These are phyloP conservation scores for Candida sithepensis DNA, from an alignment of 805 yeast species.

Conservation along the genomic window DNA sequence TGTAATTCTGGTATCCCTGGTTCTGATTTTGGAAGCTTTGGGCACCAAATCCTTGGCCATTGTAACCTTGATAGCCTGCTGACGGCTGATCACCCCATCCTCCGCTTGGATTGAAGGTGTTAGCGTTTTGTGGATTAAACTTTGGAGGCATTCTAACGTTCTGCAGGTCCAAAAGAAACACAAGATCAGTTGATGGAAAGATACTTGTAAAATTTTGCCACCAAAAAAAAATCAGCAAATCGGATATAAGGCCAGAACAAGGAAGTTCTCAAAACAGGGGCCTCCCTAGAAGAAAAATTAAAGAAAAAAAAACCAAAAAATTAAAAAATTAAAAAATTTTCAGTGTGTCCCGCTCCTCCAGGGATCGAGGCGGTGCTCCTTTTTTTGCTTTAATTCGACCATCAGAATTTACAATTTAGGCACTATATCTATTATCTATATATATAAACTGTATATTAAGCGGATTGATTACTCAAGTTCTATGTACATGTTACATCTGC, in stretches of 20 bases:
- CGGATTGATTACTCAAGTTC: background rate
- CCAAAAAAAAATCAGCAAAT: background rate
- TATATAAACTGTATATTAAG: too few species aligned
- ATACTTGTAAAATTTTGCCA: too few species aligned
- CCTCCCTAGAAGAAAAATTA: background rate
- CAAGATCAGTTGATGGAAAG: too few species aligned
- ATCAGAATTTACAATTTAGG: too few species aligned
- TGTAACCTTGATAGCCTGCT: background rate
- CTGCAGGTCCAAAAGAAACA: too few species aligned
- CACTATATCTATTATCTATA: too few species aligned
- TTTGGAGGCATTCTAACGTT: constrained; percentile 35
- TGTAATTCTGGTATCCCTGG: constrained; percentile 10
- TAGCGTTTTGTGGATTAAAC: constrained; percentile 33
- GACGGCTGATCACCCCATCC: constrained; percentile 10
- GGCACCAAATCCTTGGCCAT: background rate
- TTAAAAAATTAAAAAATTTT: constrained; percentile 1
- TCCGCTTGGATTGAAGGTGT: constrained; percentile 29
- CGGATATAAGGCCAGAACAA: background rate
- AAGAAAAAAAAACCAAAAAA: constrained; percentile 1
- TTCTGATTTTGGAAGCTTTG: background rate
- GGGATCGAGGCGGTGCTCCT: background rate
- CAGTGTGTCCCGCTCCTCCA: background rate
- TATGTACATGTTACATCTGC: constrained; percentile 4
- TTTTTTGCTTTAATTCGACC: background rate
- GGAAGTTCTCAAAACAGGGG: background rate